phyloP scores from a whole-genome alignment of 2,329 filamentous ascomycete genomes.

The Talaromyces sp. region DNA sequence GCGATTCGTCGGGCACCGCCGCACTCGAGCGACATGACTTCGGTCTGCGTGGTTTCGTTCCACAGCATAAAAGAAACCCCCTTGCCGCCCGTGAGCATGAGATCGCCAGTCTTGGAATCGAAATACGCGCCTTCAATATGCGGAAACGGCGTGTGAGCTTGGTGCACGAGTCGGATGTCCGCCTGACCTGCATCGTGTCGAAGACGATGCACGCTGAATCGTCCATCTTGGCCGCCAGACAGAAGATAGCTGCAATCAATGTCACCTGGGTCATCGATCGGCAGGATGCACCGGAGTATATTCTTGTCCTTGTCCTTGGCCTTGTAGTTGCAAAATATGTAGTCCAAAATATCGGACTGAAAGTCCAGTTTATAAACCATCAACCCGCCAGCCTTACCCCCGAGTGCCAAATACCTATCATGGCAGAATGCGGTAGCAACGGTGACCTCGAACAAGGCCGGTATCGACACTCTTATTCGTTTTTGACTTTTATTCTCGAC shows the following conservation, averaged over 20 bases:
- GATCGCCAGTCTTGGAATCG: slow-evolving; percentile 40
- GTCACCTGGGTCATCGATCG: slow-evolving; percentile 12
- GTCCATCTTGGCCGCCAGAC: slow-evolving; percentile 71
- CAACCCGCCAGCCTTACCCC: slow-evolving; percentile 51
- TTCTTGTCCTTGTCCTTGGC: slow-evolving; percentile 46
- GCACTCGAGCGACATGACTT: slow-evolving; percentile 69
- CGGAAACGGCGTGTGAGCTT: slow-evolving; percentile 62
- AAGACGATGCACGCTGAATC: slow-evolving; percentile 59
- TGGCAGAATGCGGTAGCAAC: slow-evolving; percentile 37
- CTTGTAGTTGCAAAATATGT: slow-evolving; percentile 20
- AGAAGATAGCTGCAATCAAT: slow-evolving; percentile 44
- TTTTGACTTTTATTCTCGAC: slow-evolving; percentile 23
- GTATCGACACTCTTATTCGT: slow-evolving; percentile 21
- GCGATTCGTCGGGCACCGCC: slow-evolving; percentile 80
- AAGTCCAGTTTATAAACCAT: slow-evolving; percentile 38
- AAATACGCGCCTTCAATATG: slow-evolving; percentile 71
- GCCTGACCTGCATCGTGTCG: slow-evolving; percentile 16
- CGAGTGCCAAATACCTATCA: slow-evolving; percentile 42
- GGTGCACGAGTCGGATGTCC: slow-evolving; percentile 54
- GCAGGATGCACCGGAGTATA: slow-evolving; percentile 61
- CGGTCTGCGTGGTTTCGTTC: slow-evolving; percentile 65
- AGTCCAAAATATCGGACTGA: slow-evolving; percentile 14
- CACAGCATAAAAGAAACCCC: slow-evolving; percentile 74
- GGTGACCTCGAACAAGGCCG: slow-evolving; percentile 46
- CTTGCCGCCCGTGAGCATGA: slow-evolving; percentile 75